Conservation (phyloP, 2,329 filamentous ascomycete genomes). For the Exophiala sp. region DNA sequence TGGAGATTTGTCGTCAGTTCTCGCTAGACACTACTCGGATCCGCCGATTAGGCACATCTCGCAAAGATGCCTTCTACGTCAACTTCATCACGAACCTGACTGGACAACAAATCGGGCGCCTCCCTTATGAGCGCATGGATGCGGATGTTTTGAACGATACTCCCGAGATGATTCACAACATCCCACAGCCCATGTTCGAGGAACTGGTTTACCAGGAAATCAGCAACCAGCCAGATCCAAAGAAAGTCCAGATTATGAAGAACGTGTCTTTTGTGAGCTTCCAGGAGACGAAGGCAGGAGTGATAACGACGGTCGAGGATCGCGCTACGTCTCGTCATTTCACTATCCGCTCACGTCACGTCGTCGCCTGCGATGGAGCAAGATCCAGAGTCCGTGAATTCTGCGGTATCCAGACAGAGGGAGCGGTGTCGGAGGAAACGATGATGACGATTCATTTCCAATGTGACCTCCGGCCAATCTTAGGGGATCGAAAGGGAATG, state of each 20-base stretch:
- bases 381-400: conserved; percentile 15
- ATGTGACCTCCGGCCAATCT: conserved; percentile 38
- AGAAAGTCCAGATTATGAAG: conserved; percentile 13
- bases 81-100: conserved; percentile 41
- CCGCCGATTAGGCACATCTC: conserved; percentile 30
- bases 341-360: conserved; percentile 12
- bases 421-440: conserved; percentile 43
- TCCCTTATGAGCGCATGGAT: conserved; percentile 33
- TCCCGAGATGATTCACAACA: conserved; percentile 30
- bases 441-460: conserved; percentile 50
- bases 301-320: conserved; percentile 25
- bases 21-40: conserved; percentile 29
- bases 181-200: conserved; percentile 18
- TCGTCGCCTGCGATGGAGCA: conserved; percentile 19
- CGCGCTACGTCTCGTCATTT: conserved; percentile 11
- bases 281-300: conserved; percentile 18
- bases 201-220: not conserved
- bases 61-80: conserved; percentile 39
- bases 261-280: conserved; percentile 29
- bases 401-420: conserved; percentile 37
- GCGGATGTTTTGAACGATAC: conserved; percentile 35
- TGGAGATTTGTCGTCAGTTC: conserved; percentile 32
- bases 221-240: no score
- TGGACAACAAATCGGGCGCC: conserved; percentile 35
- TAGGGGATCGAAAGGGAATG: conserved; percentile 42